These are phyloP conservation scores for Pterocarpus santalinus DNA, from an alignment of 306 rosid species.

Conservation along the genomic window DNA sequence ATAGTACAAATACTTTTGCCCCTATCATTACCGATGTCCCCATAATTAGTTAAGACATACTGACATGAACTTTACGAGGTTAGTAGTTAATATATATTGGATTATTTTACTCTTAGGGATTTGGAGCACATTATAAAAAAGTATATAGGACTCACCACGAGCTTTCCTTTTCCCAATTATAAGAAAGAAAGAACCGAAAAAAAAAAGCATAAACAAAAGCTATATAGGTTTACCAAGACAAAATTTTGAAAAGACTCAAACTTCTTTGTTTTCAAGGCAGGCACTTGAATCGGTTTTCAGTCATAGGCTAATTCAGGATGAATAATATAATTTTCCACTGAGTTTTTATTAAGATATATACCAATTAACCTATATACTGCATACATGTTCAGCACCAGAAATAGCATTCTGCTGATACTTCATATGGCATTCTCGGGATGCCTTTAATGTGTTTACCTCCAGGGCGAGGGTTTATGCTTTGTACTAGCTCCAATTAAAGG, in stretches of 20 bases:
- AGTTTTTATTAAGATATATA: neutral
- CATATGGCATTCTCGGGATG: neutral
- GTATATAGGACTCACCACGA: neutral
- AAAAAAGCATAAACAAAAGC: neutral
- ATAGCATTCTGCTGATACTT: neutral
- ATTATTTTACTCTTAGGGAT: conserved; percentile 51
- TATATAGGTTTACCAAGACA: conserved; percentile 26
- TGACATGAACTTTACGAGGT: conserved; percentile 49
- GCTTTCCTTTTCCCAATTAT: conserved; percentile 10
- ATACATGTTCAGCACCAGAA: neutral
- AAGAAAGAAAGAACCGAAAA: neutral
- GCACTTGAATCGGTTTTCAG: conserved; percentile 9
- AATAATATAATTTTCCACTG: neutral
- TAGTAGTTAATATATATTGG: conserved; percentile 31
- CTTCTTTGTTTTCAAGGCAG: conserved; percentile 31
- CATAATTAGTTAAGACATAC: conserved; percentile 34
- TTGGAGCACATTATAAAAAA: conserved; percentile 40
- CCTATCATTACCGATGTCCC: conserved; percentile 52
- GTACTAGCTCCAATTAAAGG: neutral
- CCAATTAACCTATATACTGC: no score
- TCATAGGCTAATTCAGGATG: neutral
- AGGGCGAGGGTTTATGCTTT: neutral
- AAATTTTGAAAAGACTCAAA: conserved; percentile 36
- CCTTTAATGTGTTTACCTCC: conserved; percentile 2
- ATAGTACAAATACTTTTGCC: conserved; percentile 44